Conservation (phyloP, 1,284 basidiomycete genomes). For the Mycena sp. region DNA sequence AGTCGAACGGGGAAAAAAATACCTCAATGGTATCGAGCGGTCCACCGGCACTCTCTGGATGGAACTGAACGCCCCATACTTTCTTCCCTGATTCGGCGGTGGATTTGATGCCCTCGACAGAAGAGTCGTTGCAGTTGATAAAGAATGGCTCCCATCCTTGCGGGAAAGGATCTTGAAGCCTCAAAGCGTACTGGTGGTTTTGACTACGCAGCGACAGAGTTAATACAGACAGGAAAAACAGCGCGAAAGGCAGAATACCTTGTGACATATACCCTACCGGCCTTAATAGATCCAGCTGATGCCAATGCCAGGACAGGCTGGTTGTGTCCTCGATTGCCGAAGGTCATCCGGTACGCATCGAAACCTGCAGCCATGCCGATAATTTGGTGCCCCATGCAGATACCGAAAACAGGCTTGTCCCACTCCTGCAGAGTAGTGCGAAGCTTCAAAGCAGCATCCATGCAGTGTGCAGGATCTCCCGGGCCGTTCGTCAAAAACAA, state of each 20-base stretch:
- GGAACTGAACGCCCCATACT: slow-evolving; percentile 97
- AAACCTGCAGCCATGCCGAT: slow-evolving; percentile 97
- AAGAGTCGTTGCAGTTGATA: slow-evolving; percentile 97
- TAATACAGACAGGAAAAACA: slow-evolving; percentile 2
- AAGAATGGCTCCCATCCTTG: slow-evolving; percentile 97
- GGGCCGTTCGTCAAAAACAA: slow-evolving; percentile 98
- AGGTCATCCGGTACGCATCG: slow-evolving; percentile 97
- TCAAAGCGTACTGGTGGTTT: slow-evolving; percentile 97
- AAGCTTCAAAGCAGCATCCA: slow-evolving; percentile 85
- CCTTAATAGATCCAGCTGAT: slow-evolving; percentile 89
- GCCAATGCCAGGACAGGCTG: slow-evolving; percentile 97
- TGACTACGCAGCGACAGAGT: slow-evolving; percentile 68
- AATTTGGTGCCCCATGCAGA: slow-evolving; percentile 99
- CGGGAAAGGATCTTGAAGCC: slow-evolving; percentile 92
- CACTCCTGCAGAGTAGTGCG: slow-evolving; percentile 87
- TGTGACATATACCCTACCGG: slow-evolving; percentile 97
- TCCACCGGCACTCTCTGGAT: slow-evolving; percentile 93
- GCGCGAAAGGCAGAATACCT: slow-evolving; percentile 61
- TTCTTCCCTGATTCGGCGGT: slow-evolving; percentile 87
- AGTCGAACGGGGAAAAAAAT: slow-evolving; percentile 37
- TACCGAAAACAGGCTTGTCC: slow-evolving; percentile 95
- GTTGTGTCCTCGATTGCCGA: slow-evolving; percentile 99
- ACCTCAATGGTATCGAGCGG: slow-evolving; percentile 95
- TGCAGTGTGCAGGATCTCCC: slow-evolving; percentile 92
- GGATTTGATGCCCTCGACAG: slow-evolving; percentile 97